Conservation (phyloP, 441 rosid genomes). For the Geranium incanum region DNA sequence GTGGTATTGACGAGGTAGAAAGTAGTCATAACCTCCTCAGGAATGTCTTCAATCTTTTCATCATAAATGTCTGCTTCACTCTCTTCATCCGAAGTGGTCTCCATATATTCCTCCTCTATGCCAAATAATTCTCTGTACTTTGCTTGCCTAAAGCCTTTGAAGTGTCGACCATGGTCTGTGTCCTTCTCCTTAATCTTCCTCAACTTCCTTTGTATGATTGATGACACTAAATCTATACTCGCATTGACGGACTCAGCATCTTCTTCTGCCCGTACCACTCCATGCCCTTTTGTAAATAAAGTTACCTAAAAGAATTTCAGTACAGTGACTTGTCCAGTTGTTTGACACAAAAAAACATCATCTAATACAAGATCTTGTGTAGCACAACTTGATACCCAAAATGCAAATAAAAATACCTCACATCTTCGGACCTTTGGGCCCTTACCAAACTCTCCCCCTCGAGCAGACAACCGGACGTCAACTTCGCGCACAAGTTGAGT, state of each 20-base stretch:
- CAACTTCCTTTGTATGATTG: constrained; percentile 69
- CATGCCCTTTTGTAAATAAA: constrained; percentile 78
- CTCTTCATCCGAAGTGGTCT: constrained; percentile 20
- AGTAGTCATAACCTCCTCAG: constrained; percentile 47
- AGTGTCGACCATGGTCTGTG: constrained; percentile 86
- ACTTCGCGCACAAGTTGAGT: constrained; percentile 81
- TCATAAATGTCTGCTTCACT: constrained; percentile 25
- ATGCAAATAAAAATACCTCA: constrained; percentile 42
- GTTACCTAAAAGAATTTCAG: constrained; percentile 45
- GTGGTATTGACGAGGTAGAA: constrained; percentile 2
- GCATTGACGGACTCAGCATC: constrained; percentile 64
- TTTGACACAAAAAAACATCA: not conserved
- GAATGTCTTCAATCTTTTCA: constrained; percentile 31
- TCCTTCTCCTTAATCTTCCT: constrained; percentile 95
- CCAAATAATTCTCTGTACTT: constrained; percentile 52
- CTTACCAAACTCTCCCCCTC: constrained; percentile 89
- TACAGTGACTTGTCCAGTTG: constrained; percentile 7
- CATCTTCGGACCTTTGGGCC: constrained; percentile 83
- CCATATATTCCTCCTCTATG: constrained; percentile 32
- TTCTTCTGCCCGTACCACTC: constrained; percentile 88
- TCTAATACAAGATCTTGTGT: not conserved
- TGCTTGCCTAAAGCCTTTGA: constrained; percentile 64
- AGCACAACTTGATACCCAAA: not conserved
- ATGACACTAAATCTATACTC: constrained; percentile 74
- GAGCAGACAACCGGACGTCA: constrained; percentile 72